phyloP scores from a whole-genome alignment of 2,329 filamentous ascomycete species.

The Aureobasidium sp. region DNA sequence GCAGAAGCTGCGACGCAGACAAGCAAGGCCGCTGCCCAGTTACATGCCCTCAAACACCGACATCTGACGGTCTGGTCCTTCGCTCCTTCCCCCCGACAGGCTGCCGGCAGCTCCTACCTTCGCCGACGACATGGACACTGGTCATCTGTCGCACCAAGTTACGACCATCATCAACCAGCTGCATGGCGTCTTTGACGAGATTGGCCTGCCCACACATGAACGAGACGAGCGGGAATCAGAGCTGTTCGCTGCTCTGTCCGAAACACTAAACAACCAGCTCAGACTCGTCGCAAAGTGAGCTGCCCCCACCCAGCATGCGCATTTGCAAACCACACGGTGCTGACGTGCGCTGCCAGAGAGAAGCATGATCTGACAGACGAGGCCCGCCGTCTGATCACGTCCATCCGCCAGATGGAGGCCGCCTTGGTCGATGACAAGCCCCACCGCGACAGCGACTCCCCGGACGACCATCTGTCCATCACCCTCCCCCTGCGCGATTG shows the following conservation, averaged over 20 bases:
- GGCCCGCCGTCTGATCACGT: constrained; percentile 73
- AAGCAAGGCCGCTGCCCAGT: not conserved
- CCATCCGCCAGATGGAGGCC: constrained; percentile 87
- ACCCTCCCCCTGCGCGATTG: constrained; percentile 79
- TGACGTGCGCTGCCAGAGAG: constrained; percentile 46
- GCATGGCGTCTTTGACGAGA: constrained; percentile 93
- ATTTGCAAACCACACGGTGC: not conserved
- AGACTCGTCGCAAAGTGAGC: constrained; percentile 64
- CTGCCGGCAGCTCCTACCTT: constrained; percentile 25
- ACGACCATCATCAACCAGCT: constrained; percentile 88
- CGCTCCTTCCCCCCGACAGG: constrained; percentile 10
- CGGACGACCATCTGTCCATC: constrained; percentile 63
- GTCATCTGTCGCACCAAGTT: constrained; percentile 90
- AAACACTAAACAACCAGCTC: constrained; percentile 85
- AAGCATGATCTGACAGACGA: constrained; percentile 89
- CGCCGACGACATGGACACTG: constrained; percentile 65
- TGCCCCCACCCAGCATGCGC: not conserved
- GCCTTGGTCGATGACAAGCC: constrained; percentile 72
- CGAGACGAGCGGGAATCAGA: constrained; percentile 83
- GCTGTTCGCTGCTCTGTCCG: constrained; percentile 86
- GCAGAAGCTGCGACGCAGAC: not conserved
- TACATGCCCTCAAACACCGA: constrained; percentile 4
- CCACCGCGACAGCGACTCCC: constrained; percentile 56
- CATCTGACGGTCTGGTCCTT: not conserved
- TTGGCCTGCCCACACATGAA: constrained; percentile 89